phyloP scores from a whole-genome alignment of 345 rosid species.

The Salix arbutifolia region DNA sequence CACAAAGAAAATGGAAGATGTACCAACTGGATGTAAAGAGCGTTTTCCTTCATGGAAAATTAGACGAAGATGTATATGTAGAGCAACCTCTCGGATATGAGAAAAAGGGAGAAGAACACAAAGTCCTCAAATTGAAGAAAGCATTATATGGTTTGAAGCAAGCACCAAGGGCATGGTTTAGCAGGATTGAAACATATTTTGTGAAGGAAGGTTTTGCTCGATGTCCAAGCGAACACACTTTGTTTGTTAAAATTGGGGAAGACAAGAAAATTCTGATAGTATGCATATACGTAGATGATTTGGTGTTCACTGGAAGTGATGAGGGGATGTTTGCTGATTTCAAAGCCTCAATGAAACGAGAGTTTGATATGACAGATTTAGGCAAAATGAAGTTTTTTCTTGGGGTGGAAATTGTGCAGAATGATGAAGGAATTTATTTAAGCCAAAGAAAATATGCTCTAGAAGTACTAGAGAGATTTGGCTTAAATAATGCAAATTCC shows the following conservation, averaged over 20 bases:
- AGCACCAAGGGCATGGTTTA: background rate
- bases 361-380: no score
- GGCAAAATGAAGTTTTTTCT: no score
- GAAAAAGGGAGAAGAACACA: background rate
- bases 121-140: background rate
- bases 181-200: background rate
- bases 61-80: background rate
- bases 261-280: no score
- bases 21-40: background rate
- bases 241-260: fast-evolving
- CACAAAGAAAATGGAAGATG: background rate
- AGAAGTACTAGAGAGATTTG: no score
- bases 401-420: no score
- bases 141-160: background rate
- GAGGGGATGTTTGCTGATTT: no score
- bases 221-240: background rate
- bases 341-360: no score
- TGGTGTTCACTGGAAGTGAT: no score
- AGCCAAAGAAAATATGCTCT: no score
- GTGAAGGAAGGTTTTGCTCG: background rate
- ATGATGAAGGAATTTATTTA: no score
- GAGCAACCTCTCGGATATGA: background rate
- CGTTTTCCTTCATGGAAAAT: background rate
- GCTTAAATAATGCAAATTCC: fast-evolving
- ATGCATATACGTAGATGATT: no score